Evolutionary conservation across 352 stramenopile genomes (phyloP).

Genomic region (Blastocystis sp.): DNA sequence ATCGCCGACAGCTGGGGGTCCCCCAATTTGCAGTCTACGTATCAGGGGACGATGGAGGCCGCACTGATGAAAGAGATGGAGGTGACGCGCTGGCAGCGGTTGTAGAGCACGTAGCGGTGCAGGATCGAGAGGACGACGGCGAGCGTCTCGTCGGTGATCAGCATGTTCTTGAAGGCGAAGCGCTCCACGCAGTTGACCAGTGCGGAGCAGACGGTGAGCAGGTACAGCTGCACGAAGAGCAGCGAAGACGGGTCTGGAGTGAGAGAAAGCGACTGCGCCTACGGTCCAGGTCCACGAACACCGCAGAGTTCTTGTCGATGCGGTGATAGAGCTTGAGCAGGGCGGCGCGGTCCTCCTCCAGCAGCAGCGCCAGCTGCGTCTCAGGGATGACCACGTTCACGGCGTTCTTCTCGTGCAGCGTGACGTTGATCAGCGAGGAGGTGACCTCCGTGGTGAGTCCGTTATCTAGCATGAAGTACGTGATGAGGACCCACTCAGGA

Average conservation of each 20-base stretch:
- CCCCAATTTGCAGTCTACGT: constrained; percentile 11
- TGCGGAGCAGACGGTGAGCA: neutral
- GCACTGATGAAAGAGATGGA: constrained; percentile 31
- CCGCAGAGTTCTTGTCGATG: constrained; percentile 8
- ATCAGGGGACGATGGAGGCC: neutral
- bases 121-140: constrained; percentile 11
- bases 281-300: constrained; percentile 19
- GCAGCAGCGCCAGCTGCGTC: constrained; percentile 37
- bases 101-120: constrained; percentile 30
- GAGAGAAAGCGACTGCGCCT: neutral
- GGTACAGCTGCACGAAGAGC: constrained; percentile 31
- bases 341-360: neutral
- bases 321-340: constrained; percentile 5
- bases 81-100: neutral
- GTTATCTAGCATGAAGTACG: neutral
- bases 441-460: constrained; percentile 30
- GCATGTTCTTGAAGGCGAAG: constrained; percentile 1
- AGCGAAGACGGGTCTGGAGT: constrained; percentile 2
- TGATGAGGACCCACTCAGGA: constrained; percentile 2
- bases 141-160: neutral
- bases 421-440: constrained; percentile 38
- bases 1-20: constrained; percentile 11
- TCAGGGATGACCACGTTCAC: constrained; percentile 44
- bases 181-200: neutral
- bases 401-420: constrained; percentile 49